Evolutionary conservation across 1,284 basidiomycete genomes (phyloP), one percentile per base, ranked within the genome.

Genomic region (Melampsora larici-populina): DNA sequence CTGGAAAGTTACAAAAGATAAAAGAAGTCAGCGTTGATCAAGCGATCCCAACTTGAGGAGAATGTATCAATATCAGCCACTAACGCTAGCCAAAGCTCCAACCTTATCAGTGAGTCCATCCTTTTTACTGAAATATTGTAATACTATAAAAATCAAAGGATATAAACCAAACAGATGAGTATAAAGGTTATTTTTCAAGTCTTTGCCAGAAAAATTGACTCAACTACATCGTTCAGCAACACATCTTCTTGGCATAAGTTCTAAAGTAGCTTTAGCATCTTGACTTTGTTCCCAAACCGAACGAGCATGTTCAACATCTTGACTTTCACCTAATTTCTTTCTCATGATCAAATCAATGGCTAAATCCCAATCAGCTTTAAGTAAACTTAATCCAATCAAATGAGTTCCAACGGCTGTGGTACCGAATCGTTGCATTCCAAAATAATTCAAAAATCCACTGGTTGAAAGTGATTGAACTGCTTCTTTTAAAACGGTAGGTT

Each of bases 361-460:
- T 77, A 88, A 88, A 48, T 91, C 89, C 94, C 94, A 99, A 81
- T 97, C 90, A 5, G 90, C 90, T 81, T 89, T 89, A 24, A 99
- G 87, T 48, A 99, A 87, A 2, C 93, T 90, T 18, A 98, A 87
- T 8, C 97, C 97, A 74, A 98, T 94, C 2, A 91, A 87, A 82
- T 99, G 96, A 0, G 97, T 98, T 1, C 96, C 94, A 36, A 99
- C 90, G 15, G 93, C 90, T 8, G 96, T 94, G 0, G 96, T 99
- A 43, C 97, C 97, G 84, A 99, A 99, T 21, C 97, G 90, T 83
- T 99, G 97, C 96, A 99, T 97, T 55, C 94, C 75, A 83, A 97
- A 99, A 83, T 97, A 99, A 84, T 99, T 99, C 84, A 99, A 92
- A n/a, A n/a, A n/a, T n/a, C n/a, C n/a, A n/a, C n/a, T n/a, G n/a